Evolutionary conservation across 2,329 filamentous ascomycete species (phyloP).

Genomic region (Bipolaris oryzae): DNA sequence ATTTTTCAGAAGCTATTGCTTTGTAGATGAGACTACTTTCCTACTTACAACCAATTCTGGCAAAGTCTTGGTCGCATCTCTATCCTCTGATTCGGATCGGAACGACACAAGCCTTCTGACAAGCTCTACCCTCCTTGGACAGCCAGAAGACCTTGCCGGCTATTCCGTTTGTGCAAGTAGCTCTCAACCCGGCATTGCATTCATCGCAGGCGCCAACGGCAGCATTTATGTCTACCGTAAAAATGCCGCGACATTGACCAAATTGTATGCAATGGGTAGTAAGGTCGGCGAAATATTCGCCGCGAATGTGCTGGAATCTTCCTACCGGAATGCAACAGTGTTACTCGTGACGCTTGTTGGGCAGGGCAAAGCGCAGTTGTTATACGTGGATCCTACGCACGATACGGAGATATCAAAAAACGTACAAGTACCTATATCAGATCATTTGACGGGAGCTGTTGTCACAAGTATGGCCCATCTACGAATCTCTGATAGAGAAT

Average conservation of each 20-base stretch:
- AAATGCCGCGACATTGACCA: slow-evolving; percentile 16
- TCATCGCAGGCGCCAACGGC: slow-evolving; percentile 56
- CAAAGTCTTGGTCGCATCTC: slow-evolving; percentile 57
- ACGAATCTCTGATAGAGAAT: slow-evolving; percentile 17
- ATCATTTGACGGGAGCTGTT: slow-evolving; percentile 53
- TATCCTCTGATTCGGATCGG: slow-evolving; percentile 4
- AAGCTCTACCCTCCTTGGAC: slow-evolving; percentile 37
- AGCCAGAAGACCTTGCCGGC: slow-evolving; percentile 50
- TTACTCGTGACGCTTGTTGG: slow-evolving; percentile 51
- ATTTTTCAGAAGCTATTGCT: slow-evolving; percentile 68
- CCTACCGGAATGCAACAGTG: slow-evolving; percentile 22
- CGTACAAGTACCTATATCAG: slow-evolving; percentile 23
- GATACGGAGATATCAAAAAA: slow-evolving; percentile 5
- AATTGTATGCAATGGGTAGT: slow-evolving; percentile 36
- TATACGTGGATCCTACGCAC: slow-evolving; percentile 24
- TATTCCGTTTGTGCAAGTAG: slow-evolving; percentile 56
- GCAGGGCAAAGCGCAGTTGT: slow-evolving; percentile 39
- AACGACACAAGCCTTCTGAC: slow-evolving; percentile 9
- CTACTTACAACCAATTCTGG: slow-evolving; percentile 66
- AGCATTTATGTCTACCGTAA: slow-evolving; percentile 49
- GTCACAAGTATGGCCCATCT: slow-evolving; percentile 58
- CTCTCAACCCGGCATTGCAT: slow-evolving; percentile 46
- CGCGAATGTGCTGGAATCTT: not conserved
- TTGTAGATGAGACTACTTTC: slow-evolving; percentile 60
- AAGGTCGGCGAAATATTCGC: slow-evolving; percentile 53